phyloP scores from a whole-genome alignment of 148 eudicot genomes.

The Spergularia marina region DNA sequence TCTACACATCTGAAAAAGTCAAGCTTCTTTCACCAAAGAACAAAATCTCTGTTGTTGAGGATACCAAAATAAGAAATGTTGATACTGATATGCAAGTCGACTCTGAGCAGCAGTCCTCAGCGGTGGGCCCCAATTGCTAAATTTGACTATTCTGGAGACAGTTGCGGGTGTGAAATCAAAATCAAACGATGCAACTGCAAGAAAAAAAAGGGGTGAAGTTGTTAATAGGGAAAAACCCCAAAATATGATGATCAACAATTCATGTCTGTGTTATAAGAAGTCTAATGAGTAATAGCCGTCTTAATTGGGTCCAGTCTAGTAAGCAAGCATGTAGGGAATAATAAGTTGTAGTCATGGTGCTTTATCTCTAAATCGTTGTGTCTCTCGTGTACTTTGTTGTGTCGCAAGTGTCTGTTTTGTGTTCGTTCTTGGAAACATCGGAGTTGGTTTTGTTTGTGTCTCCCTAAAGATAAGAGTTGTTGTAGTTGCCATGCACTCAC shows the following conservation, averaged over 20 bases:
- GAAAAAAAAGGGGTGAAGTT: slow-evolving; percentile 2
- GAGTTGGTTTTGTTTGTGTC: neutral
- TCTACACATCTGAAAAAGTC: slow-evolving; percentile 80
- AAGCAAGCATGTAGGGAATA: too few relatives aligned
- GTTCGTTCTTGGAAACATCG: neutral
- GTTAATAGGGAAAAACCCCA: neutral
- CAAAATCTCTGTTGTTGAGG: slow-evolving; percentile 46
- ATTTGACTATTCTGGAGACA: neutral
- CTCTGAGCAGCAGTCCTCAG: slow-evolving; percentile 62
- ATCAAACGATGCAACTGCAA: slow-evolving; percentile 1
- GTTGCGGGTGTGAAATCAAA: slow-evolving; percentile 8
- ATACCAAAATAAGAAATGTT: slow-evolving; percentile 33
- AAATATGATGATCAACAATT: neutral
- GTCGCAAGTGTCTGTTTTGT: neutral
- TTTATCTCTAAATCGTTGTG: neutral
- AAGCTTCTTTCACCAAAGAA: slow-evolving; percentile 77
- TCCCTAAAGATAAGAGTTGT: neutral
- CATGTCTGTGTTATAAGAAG: neutral
- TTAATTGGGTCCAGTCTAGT: too few relatives aligned
- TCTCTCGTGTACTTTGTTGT: neutral
- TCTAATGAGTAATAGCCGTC: too few relatives aligned
- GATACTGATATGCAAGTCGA: slow-evolving; percentile 37
- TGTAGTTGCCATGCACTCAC: neutral
- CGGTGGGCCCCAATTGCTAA: slow-evolving; percentile 44
- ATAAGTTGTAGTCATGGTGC: neutral